Evolutionary conservation across 2,329 filamentous ascomycete genomes (phyloP).

Genomic region (Microsporum audouinii): DNA sequence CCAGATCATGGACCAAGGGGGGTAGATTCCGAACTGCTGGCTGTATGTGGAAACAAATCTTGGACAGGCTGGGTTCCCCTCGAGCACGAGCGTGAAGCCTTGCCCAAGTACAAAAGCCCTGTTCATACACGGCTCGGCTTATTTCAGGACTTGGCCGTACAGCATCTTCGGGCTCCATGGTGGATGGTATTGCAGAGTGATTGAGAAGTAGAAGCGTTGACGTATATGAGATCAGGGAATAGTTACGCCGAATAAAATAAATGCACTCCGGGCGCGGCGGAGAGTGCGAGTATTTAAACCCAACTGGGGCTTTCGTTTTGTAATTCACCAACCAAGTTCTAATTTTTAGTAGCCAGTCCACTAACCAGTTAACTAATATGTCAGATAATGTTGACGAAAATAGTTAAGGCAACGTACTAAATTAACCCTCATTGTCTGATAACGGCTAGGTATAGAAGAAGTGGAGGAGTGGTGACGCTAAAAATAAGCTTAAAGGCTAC

Average conservation of each 20-base stretch:
- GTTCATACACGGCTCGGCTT: background rate
- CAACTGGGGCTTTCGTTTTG: no score
- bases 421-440: no score
- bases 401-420: no score
- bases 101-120: background rate
- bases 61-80: background rate
- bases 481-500: no score
- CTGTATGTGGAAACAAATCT: constrained; percentile 7
- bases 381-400: no score
- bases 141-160: background rate
- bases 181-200: background rate
- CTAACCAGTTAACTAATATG: no score
- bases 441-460: no score
- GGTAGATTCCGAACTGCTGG: constrained; percentile 4
- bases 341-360: no score
- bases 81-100: background rate
- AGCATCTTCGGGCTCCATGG: background rate
- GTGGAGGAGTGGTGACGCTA: no score
- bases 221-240: background rate
- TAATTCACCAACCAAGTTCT: no score
- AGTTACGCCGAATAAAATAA: background rate
- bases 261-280: background rate
- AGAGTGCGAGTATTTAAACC: no score
- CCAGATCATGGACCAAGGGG: constrained; percentile 3
- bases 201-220: background rate